Percentiles rank a stretch among this genome's conserved stretches.
Evolutionary conservation across 208 protist genomes (phyloP).

Genomic region (Trypanosoma platydactyli): DNA sequence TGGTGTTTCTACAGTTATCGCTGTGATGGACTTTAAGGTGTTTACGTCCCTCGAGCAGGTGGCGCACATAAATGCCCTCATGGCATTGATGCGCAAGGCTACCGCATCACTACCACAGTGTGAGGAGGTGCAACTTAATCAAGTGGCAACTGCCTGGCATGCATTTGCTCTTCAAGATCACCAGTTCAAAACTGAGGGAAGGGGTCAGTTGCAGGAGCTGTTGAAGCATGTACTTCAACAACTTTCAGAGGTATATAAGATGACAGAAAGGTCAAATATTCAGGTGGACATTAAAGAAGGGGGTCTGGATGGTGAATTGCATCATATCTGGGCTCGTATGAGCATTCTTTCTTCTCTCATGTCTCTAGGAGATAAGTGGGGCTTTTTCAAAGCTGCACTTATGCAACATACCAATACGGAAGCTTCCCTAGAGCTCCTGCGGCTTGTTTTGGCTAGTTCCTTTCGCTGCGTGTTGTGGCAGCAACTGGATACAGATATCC

Average conservation of each 20-base stretch:
- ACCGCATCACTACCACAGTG: conserved; percentile 24
- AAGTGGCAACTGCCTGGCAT: conserved; percentile 67
- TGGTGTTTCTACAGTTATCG: conserved; percentile 43
- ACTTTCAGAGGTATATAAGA: conserved; percentile 24
- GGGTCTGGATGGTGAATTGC: conserved; percentile 10
- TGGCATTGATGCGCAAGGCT: conserved; percentile 61
- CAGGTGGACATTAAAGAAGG: neutral
- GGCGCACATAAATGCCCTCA: conserved; percentile 40
- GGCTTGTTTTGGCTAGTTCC: conserved; percentile 40
- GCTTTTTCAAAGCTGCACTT: conserved; percentile 34
- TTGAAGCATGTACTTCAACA: conserved; percentile 53
- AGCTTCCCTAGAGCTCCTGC: conserved; percentile 29
- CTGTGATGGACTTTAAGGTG: conserved; percentile 51
- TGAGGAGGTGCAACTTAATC: conserved; percentile 34
- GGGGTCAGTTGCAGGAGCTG: conserved; percentile 72
- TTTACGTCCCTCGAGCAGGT: conserved; percentile 51
- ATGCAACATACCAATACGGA: conserved; percentile 12
- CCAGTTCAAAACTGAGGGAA: conserved; percentile 53
- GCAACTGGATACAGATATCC: conserved; percentile 30
- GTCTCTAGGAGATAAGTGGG: conserved; percentile 47
- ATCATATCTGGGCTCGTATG: conserved; percentile 57
- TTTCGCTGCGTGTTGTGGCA: conserved; percentile 62
- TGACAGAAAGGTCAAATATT: neutral
- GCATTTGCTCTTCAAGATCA: conserved; percentile 57
- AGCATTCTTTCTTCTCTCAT: conserved; percentile 59